A percentile compares a stretch with the other conserved stretches of the same genome.
Conservation (phyloP, 495 filamentous ascomycete genomes). For the Hypoxylon perforatum region DNA sequence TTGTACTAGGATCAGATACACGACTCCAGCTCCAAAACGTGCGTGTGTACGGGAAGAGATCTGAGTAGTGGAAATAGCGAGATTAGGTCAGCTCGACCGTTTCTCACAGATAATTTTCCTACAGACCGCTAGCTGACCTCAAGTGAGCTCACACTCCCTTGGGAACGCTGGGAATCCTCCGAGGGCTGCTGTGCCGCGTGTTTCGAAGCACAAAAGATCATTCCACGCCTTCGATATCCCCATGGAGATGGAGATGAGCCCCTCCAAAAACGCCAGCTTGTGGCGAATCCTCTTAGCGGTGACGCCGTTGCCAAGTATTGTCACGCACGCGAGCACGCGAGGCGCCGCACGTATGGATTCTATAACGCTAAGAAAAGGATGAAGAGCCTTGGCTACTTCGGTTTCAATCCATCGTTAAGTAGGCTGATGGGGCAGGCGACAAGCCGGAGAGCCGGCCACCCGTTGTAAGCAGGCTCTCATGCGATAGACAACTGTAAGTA, state of each 20-base stretch:
- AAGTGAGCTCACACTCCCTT: not conserved
- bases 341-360: not conserved
- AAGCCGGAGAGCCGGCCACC: not conserved
- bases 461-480: constrained; percentile 10
- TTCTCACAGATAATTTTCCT: constrained; percentile 1
- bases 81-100: constrained; percentile 32
- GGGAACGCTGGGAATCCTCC: not conserved
- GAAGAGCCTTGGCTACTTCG: constrained; percentile 17
- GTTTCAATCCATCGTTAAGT: not conserved
- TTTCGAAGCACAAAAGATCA: not conserved
- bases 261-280: constrained; percentile 9
- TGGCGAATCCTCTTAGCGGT: constrained; percentile 30
- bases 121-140: constrained; percentile 22
- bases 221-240: constrained; percentile 3
- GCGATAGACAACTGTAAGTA: not conserved
- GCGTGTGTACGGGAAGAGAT: not conserved
- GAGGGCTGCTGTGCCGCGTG: constrained; percentile 1
- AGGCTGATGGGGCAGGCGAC: not conserved
- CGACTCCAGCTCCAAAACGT: constrained; percentile 1
- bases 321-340: not conserved
- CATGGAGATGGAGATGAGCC: constrained; percentile 9
- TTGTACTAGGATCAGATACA: constrained; percentile 4
- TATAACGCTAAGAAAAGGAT: constrained; percentile 1
- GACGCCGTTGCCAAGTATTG: constrained; percentile 28
- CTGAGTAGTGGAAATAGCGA: constrained; percentile 1